Conservation (phyloP, 208 protist genomes). For the Leishmania major region DNA sequence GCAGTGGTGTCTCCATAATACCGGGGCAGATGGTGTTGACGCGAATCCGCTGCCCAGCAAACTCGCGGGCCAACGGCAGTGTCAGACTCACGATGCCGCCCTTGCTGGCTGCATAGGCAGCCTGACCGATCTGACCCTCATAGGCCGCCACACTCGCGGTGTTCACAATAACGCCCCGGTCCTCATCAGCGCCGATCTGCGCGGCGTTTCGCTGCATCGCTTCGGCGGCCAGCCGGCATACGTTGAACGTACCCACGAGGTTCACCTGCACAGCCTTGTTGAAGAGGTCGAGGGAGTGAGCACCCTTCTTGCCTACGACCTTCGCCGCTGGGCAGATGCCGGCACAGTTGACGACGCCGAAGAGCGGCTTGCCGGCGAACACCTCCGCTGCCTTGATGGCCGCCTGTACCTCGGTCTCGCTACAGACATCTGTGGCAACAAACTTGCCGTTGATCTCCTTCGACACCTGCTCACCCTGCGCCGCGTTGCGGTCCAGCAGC, state of each 20-base stretch:
- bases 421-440: conserved; percentile 44
- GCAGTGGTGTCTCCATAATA: conserved; percentile 80
- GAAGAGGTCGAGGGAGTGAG: conserved; percentile 56
- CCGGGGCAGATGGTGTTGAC: conserved; percentile 80
- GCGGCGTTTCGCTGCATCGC: conserved; percentile 44
- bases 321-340: conserved; percentile 47
- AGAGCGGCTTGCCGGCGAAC: conserved; percentile 48
- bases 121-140: conserved; percentile 91
- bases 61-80: conserved; percentile 70
- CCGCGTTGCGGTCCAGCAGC: conserved; percentile 49
- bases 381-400: conserved; percentile 57
- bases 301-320: conserved; percentile 42
- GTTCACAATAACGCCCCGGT: conserved; percentile 87
- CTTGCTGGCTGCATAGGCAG: conserved; percentile 82
- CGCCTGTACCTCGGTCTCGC: conserved; percentile 45
- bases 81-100: conserved; percentile 76
- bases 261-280: conserved; percentile 68
- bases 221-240: conserved; percentile 57
- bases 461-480: conserved; percentile 33
- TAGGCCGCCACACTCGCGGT: conserved; percentile 75
- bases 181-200: conserved; percentile 23
- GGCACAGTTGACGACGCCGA: conserved; percentile 80
- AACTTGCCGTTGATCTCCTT: conserved; percentile 39
- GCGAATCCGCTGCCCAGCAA: conserved; percentile 63
- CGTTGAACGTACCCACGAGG: conserved; percentile 82